Evolutionary conservation across 2,329 filamentous ascomycete genomes (phyloP).

Genomic region (Hortaea sp.): DNA sequence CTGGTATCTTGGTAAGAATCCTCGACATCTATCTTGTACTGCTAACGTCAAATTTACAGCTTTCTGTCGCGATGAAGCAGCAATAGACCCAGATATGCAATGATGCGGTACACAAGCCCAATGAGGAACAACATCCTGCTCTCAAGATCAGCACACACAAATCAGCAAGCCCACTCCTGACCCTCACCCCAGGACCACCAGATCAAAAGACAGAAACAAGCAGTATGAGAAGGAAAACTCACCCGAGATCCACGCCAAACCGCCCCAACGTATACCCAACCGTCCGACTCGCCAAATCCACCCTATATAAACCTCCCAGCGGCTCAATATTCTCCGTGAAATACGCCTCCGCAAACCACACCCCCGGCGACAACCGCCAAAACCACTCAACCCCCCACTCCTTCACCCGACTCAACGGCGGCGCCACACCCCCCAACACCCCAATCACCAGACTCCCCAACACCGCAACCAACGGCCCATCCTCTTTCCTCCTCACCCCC

Average conservation of each 20-base stretch:
- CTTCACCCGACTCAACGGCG: slow-evolving; percentile 39
- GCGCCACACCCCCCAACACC: slow-evolving; percentile 45
- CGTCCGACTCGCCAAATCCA: slow-evolving; percentile 34
- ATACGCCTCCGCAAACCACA: slow-evolving; percentile 49
- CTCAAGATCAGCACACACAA: not conserved
- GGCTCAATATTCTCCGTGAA: slow-evolving; percentile 43
- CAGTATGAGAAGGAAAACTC: slow-evolving; percentile 4
- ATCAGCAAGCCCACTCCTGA: not conserved
- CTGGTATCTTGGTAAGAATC: too few species aligned
- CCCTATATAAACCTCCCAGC: slow-evolving; percentile 41
- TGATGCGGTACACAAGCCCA: slow-evolving; percentile 17
- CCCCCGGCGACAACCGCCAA: slow-evolving; percentile 44
- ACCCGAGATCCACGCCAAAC: slow-evolving; percentile 33
- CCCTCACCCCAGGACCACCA: not conserved
- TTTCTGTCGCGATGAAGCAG: slow-evolving; percentile 18
- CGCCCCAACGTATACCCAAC: slow-evolving; percentile 40
- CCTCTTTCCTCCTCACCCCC: slow-evolving; percentile 42
- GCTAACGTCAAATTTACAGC: slow-evolving; percentile 7
- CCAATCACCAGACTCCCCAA: slow-evolving; percentile 46
- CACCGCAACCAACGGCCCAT: slow-evolving; percentile 47
- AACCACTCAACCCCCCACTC: slow-evolving; percentile 45
- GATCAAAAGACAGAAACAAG: not conserved
- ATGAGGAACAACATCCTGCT: slow-evolving; percentile 19
- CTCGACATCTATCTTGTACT: too few species aligned
- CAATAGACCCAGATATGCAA: slow-evolving; percentile 17